phyloP scores from a whole-genome alignment of 2,329 filamentous ascomycete species.

The Colletotrichum australisinense region DNA sequence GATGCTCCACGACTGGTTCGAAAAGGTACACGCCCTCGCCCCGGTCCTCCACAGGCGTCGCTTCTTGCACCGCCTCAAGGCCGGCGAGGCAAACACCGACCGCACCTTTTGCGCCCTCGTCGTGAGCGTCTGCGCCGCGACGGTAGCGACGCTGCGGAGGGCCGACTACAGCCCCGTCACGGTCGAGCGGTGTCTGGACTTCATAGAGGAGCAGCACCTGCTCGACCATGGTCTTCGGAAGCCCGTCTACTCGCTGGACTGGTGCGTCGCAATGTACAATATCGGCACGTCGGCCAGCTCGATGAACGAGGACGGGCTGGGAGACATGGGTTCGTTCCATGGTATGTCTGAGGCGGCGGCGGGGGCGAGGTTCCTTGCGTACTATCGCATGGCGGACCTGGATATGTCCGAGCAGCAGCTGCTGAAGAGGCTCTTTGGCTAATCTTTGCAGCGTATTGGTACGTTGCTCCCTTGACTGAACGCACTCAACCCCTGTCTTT shows the following conservation, averaged over 20 bases:
- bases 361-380: conserved; percentile 44
- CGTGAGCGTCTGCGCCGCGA: conserved; percentile 48
- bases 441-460: conserved; percentile 41
- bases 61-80: conserved; percentile 43
- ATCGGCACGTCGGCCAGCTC: conserved; percentile 41
- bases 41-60: conserved; percentile 46
- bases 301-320: conserved; percentile 32
- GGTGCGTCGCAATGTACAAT: conserved; percentile 51
- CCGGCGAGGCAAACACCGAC: conserved; percentile 41
- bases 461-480: not conserved
- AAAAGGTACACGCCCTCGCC: conserved; percentile 48
- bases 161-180: conserved; percentile 42
- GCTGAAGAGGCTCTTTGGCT: conserved; percentile 48
- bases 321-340: conserved; percentile 34
- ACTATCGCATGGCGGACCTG: conserved; percentile 41
- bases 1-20: conserved; percentile 49
- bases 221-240: conserved; percentile 34
- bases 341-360: conserved; percentile 42
- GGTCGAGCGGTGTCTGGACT: conserved; percentile 42
- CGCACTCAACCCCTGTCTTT: not conserved
- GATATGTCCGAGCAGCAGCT: conserved; percentile 44
- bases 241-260: conserved; percentile 45
- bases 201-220: conserved; percentile 43
- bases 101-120: conserved; percentile 47
- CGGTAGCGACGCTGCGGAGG: conserved; percentile 45